Evolutionary conservation across 2,329 filamentous ascomycete species (phyloP).

Genomic region (Stemphylium beticola): DNA sequence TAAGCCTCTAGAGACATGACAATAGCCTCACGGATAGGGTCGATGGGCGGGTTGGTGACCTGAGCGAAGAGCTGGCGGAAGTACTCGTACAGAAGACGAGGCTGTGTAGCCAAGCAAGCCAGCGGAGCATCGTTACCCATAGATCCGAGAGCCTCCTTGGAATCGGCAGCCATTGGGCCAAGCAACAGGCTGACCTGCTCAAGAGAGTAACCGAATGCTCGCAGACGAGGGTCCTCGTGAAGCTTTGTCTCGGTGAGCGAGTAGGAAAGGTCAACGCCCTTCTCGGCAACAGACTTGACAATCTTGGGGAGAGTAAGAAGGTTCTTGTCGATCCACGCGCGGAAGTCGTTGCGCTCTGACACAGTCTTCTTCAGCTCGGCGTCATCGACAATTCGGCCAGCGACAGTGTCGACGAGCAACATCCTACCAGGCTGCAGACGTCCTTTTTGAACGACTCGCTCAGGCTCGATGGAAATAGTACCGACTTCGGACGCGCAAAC

Average conservation of each 20-base stretch:
- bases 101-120: constrained; percentile 87
- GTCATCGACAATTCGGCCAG: constrained; percentile 93
- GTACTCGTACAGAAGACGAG: constrained; percentile 90
- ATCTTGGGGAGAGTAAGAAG: constrained; percentile 82
- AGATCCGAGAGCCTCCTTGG: constrained; percentile 94
- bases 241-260: constrained; percentile 72
- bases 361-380: constrained; percentile 89
- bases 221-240: constrained; percentile 83
- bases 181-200: constrained; percentile 93
- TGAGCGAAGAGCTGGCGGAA: constrained; percentile 98
- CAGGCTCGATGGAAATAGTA: constrained; percentile 88
- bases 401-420: constrained; percentile 90
- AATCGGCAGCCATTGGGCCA: constrained; percentile 94
- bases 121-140: constrained; percentile 98
- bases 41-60: constrained; percentile 96
- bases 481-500: constrained; percentile 97
- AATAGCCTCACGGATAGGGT: constrained; percentile 94
- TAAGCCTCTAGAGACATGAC: constrained; percentile 99
- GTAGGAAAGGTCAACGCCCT: constrained; percentile 68
- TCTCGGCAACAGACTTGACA: constrained; percentile 64
- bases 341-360: constrained; percentile 85
- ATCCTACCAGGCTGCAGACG: constrained; percentile 93
- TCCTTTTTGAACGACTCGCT: constrained; percentile 89
- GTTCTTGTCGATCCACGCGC: constrained; percentile 84
- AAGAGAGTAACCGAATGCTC: constrained; percentile 91